phyloP scores from a whole-genome alignment of 2,329 filamentous ascomycete species.

The Emergomyces pasteurianus region DNA sequence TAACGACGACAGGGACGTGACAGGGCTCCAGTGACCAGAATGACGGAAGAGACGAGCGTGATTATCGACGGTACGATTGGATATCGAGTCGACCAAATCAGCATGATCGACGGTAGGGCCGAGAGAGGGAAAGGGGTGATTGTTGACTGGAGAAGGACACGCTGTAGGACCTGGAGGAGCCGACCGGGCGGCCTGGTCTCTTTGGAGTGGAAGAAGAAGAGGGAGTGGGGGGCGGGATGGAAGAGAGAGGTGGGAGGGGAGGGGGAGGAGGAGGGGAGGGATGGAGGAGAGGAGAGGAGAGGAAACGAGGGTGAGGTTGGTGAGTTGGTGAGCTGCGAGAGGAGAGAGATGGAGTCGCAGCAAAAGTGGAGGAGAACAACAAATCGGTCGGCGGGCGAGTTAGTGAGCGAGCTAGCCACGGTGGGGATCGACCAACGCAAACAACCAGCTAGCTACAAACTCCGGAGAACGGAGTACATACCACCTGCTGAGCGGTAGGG shows the following conservation, averaged over 20 bases:
- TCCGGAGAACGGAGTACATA: no score
- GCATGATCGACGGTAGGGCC: conserved; percentile 10
- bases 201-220: background rate
- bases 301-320: background rate
- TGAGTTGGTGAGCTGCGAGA: no score
- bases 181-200: conserved; percentile 9
- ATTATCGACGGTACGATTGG: background rate
- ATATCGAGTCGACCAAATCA: conserved; percentile 6
- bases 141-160: background rate
- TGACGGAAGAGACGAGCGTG: conserved; percentile 1
- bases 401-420: no score
- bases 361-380: background rate
- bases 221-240: background rate
- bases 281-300: background rate
- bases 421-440: no score
- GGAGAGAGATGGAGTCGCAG: background rate
- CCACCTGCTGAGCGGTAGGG: no score
- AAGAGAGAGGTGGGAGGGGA: background rate
- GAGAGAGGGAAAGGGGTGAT: conserved; percentile 3
- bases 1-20: background rate
- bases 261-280: background rate
- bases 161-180: conserved; percentile 4
- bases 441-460: no score
- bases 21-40: conserved; percentile 1
- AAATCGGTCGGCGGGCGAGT: background rate